A percentile compares a stretch with the other conserved stretches of the same genome.
phyloP scores from a whole-genome alignment of 1,284 basidiomycete species.

The Serendipita sp. region DNA sequence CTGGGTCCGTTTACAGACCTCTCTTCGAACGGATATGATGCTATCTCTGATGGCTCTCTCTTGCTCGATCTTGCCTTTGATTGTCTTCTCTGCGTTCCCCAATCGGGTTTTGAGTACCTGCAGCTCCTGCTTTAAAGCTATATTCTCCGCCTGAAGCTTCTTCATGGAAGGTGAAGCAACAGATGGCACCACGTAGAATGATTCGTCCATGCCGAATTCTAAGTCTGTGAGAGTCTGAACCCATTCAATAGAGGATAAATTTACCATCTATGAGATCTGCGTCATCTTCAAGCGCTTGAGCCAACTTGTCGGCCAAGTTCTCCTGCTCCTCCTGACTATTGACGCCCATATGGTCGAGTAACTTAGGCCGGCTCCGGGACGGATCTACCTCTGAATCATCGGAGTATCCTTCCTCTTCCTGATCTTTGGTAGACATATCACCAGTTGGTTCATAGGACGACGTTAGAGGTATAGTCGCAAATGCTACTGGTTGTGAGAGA shows the following conservation, averaged over 20 bases:
- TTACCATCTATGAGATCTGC: constrained; percentile 30
- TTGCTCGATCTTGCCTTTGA: constrained; percentile 58
- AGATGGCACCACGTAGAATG: constrained; percentile 57
- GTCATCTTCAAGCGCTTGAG: constrained; percentile 22
- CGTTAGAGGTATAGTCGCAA: constrained; percentile 60
- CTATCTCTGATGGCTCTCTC: constrained; percentile 63
- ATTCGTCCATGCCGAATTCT: constrained; percentile 58
- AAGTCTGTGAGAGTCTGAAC: constrained; percentile 13
- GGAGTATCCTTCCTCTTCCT: not conserved
- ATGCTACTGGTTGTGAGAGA: constrained; percentile 71
- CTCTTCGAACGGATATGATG: constrained; percentile 61
- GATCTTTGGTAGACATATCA: constrained; percentile 3
- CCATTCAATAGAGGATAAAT: constrained; percentile 6
- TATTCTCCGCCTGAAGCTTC: constrained; percentile 49
- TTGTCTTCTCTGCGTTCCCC: constrained; percentile 39
- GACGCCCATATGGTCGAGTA: not conserved
- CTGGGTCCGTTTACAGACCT: constrained; percentile 29
- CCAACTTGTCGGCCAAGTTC: constrained; percentile 8
- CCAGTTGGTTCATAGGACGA: constrained; percentile 21
- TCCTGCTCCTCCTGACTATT: not conserved
- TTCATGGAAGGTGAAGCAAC: constrained; percentile 32
- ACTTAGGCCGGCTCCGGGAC: not conserved
- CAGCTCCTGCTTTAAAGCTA: constrained; percentile 41
- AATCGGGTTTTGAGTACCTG: constrained; percentile 41
- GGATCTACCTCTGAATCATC: not conserved